phyloP scores from a whole-genome alignment of 2,329 filamentous ascomycete species.

The Beauveria pseudobassiana region DNA sequence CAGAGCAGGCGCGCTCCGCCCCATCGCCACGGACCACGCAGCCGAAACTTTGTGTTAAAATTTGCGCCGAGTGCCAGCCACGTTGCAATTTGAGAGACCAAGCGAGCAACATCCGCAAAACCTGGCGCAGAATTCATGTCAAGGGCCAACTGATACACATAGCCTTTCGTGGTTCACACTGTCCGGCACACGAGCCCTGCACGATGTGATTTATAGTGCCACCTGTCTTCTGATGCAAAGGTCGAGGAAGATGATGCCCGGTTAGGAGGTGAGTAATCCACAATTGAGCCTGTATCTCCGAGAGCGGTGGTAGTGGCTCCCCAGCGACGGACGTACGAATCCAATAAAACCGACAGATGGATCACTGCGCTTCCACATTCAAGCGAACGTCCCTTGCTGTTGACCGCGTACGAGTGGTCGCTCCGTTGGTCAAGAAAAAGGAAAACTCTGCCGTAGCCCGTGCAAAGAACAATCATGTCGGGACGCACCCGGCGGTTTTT shows the following conservation, averaged over 20 bases:
- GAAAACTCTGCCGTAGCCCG: constrained; percentile 37
- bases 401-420: constrained; percentile 28
- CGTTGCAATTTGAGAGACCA: not conserved
- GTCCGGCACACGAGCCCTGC: not conserved
- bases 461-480: constrained; percentile 36
- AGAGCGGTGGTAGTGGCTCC: constrained; percentile 39
- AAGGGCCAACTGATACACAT: not conserved
- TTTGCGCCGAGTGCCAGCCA: not conserved
- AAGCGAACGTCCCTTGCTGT: constrained; percentile 41
- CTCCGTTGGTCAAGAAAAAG: constrained; percentile 24
- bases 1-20: not conserved
- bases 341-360: constrained; percentile 36
- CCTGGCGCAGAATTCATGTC: not conserved
- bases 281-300: constrained; percentile 38
- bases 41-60: not conserved
- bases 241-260: constrained; percentile 14
- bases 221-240: constrained; percentile 11
- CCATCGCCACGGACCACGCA: not conserved
- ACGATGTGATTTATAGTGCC: not conserved
- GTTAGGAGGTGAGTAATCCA: constrained; percentile 32
- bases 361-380: constrained; percentile 37
- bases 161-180: not conserved
- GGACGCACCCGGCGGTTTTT: constrained; percentile 25
- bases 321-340: constrained; percentile 35
- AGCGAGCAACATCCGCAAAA: not conserved